These are phyloP conservation scores for Pyracantha coccinea DNA, from an alignment of 331 rosid genomes.

Conservation along the genomic window DNA sequence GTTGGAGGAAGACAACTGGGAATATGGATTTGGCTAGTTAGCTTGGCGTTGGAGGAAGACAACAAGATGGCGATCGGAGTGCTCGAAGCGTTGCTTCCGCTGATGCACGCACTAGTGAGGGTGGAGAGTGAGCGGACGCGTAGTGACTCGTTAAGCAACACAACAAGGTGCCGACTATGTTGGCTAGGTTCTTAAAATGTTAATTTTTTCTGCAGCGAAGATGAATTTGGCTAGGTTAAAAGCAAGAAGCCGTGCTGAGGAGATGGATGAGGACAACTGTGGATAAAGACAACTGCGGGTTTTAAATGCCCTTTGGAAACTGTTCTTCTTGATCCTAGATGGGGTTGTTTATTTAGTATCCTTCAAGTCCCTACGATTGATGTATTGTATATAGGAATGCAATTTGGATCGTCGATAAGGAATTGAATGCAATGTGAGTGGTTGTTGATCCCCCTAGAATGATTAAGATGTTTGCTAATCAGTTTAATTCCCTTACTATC, in stretches of 20 bases:
- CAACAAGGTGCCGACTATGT: slow-evolving; percentile 48
- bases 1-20: too few species aligned
- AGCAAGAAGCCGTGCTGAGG: too few species aligned
- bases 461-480: background rate
- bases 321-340: background rate
- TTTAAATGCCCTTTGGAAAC: slow-evolving; percentile 9
- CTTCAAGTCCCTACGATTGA: slow-evolving; percentile 14
- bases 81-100: slow-evolving; percentile 73
- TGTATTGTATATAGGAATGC: slow-evolving; percentile 1
- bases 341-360: background rate
- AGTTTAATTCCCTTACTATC: background rate
- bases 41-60: slow-evolving; percentile 73
- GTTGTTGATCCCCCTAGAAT: background rate
- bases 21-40: too few species aligned
- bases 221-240: too few species aligned
- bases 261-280: too few species aligned
- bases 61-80: slow-evolving; percentile 93
- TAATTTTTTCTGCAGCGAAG: too few species aligned
- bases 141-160: slow-evolving; percentile 60
- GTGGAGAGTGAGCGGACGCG: slow-evolving; percentile 67
- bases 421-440: slow-evolving; percentile 6
- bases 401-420: background rate
- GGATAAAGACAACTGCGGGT: slow-evolving; percentile 9
- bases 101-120: slow-evolving; percentile 59
- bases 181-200: too few species aligned